Evolutionary conservation across 2,329 filamentous ascomycete species (phyloP).

Genomic region (Hymenoscyphus fraxineus): DNA sequence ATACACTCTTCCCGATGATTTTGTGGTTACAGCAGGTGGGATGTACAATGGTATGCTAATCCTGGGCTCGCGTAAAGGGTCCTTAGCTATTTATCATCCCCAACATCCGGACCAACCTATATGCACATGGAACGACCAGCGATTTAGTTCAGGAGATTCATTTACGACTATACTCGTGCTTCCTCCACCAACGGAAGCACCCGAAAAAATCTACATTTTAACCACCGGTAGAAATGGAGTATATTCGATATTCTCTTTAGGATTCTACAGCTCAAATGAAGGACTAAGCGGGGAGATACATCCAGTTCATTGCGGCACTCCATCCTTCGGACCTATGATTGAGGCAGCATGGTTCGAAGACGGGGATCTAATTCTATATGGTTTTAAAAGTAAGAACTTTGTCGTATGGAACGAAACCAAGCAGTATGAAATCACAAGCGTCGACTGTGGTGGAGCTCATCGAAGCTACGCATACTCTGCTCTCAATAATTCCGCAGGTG

Average conservation of each 20-base stretch:
- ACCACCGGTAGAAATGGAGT: conserved; percentile 74
- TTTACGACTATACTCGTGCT: conserved; percentile 63
- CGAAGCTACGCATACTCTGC: conserved; percentile 62
- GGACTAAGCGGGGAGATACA: conserved; percentile 7
- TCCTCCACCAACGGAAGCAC: not conserved
- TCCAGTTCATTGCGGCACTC: conserved; percentile 62
- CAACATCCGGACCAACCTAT: conserved; percentile 19
- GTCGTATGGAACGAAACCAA: conserved; percentile 74
- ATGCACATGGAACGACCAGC: conserved; percentile 16
- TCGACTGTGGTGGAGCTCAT: conserved; percentile 84
- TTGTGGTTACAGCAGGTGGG: conserved; percentile 49
- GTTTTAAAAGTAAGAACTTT: conserved; percentile 77
- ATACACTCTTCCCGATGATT: conserved; percentile 38
- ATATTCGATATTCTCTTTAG: conserved; percentile 57
- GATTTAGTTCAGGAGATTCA: conserved; percentile 48
- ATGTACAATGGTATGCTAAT: conserved; percentile 39
- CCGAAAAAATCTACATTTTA: conserved; percentile 49
- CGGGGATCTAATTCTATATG: conserved; percentile 65
- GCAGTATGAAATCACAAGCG: conserved; percentile 63
- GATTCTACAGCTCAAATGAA: conserved; percentile 15
- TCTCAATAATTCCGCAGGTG: conserved; percentile 23
- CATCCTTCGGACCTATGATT: conserved; percentile 72
- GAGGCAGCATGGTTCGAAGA: conserved; percentile 64
- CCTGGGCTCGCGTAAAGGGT: conserved; percentile 54
- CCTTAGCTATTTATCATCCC: conserved; percentile 45